These are phyloP conservation scores for Priceomyces haplophilus DNA, from an alignment of 805 yeast genomes.

Conservation along the genomic window DNA sequence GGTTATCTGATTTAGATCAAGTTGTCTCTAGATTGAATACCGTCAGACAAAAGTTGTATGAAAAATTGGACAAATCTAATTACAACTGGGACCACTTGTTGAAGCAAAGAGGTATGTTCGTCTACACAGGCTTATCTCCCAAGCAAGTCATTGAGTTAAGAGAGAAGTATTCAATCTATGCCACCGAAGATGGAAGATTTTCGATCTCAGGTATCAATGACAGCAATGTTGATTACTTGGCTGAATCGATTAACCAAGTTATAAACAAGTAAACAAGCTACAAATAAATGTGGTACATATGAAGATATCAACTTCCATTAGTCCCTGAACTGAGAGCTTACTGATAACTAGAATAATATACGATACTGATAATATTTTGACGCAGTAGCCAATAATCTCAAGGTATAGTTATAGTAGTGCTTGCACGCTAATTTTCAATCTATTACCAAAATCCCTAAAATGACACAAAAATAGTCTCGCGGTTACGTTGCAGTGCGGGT, in stretches of 20 bases:
- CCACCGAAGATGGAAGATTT: conserved; percentile 88
- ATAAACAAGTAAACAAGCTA: conserved; percentile 21
- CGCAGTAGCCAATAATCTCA: no score
- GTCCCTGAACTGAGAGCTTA: no score
- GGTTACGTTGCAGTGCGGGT: neutral
- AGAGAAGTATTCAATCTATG: conserved; percentile 71
- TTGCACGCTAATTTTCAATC: no score
- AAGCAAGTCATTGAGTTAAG: conserved; percentile 72
- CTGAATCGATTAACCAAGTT: conserved; percentile 56
- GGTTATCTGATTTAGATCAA: conserved; percentile 76
- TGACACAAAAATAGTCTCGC: neutral
- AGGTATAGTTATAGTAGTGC: no score
- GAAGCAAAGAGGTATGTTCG: conserved; percentile 95
- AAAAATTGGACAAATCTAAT: conserved; percentile 57
- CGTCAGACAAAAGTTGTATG: conserved; percentile 65
- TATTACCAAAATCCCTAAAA: neutral
- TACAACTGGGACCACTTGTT: conserved; percentile 83
- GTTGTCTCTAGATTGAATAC: conserved; percentile 78
- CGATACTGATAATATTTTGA: no score
- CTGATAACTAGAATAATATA: no score
- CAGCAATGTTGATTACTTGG: conserved; percentile 71
- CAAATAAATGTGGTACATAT: neutral
- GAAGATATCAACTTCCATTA: no score
- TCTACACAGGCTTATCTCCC: conserved; percentile 76
- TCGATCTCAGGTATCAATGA: conserved; percentile 87